Evolutionary conservation across 345 rosid genomes (phyloP).

Genomic region (Hypericum androsaemum): DNA sequence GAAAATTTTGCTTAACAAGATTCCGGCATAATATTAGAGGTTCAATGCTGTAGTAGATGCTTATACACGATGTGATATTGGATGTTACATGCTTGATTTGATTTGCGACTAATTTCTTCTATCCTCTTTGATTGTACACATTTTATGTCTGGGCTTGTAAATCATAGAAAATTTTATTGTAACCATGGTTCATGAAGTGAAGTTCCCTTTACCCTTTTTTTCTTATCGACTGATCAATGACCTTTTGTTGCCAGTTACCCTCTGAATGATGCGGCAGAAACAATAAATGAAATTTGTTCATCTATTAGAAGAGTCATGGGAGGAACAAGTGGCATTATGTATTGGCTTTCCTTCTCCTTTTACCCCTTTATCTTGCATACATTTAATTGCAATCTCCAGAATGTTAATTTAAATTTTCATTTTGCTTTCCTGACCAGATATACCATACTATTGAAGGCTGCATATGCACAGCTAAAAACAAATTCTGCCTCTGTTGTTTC

Average conservation of each 20-base stretch:
- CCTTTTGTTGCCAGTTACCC: constrained; percentile 62
- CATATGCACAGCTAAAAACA: constrained; percentile 65
- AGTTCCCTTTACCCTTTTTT: background rate
- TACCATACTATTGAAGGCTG: constrained; percentile 74
- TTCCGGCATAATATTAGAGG: too few species aligned
- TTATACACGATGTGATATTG: too few species aligned
- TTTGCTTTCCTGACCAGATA: constrained; percentile 40
- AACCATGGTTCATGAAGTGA: background rate
- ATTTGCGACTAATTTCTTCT: too few species aligned
- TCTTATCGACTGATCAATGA: constrained; percentile 5
- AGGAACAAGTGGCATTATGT: constrained; percentile 95
- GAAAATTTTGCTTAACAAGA: too few species aligned
- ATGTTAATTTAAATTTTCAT: background rate
- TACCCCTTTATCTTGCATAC: constrained; percentile 6
- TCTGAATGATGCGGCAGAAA: constrained; percentile 82
- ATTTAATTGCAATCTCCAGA: background rate
- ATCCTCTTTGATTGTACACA: too few species aligned
- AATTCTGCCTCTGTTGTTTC: constrained; percentile 36
- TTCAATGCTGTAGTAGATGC: too few species aligned
- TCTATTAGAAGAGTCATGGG: constrained; percentile 86
- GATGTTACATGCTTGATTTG: too few species aligned
- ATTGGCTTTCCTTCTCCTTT: constrained; percentile 15
- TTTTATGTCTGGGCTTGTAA: too few species aligned
- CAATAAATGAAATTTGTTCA: constrained; percentile 77
- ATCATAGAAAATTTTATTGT: too few species aligned